A percentile compares a stretch with the other conserved stretches of the same genome.
Evolutionary conservation across 2,329 filamentous ascomycete genomes (phyloP).

Genomic region (Penicillium sp.): DNA sequence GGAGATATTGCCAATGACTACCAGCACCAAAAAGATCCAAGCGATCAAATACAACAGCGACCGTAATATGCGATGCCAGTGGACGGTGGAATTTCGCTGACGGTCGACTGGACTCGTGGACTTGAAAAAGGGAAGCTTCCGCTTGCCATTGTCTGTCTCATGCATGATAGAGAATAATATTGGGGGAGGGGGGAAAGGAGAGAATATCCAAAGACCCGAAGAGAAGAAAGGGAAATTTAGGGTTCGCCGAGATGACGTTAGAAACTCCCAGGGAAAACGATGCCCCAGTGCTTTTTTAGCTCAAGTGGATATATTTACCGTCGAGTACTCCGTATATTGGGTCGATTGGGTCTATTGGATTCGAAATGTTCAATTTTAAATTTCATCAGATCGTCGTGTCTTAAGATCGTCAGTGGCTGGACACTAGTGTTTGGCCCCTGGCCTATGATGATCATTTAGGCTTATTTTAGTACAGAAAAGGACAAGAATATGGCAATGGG

Average conservation of each 20-base stretch:
- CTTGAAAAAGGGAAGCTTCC: slow-evolving; percentile 28
- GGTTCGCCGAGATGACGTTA: slow-evolving; percentile 11
- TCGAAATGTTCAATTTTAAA: not conserved
- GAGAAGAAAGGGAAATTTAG: not conserved
- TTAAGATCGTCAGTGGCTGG: slow-evolving; percentile 25
- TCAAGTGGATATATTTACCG: not conserved
- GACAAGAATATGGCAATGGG: not conserved
- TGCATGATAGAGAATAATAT: slow-evolving; percentile 10
- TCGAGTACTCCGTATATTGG: too few species aligned
- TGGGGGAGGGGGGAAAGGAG: not conserved
- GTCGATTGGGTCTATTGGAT: not conserved
- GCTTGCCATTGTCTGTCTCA: slow-evolving; percentile 17
- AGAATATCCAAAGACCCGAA: not conserved
- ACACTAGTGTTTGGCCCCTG: slow-evolving; percentile 12
- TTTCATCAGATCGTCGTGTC: slow-evolving; percentile 4
- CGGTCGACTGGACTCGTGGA: slow-evolving; percentile 26
- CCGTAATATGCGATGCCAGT: slow-evolving; percentile 62
- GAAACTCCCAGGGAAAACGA: not conserved
- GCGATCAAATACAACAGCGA: slow-evolving; percentile 70
- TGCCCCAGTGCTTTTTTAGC: too few species aligned
- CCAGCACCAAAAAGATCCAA: slow-evolving; percentile 75
- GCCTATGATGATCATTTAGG: slow-evolving; percentile 15
- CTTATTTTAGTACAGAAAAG: not conserved
- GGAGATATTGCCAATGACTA: slow-evolving; percentile 72
- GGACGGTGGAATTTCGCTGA: slow-evolving; percentile 34